phyloP scores from a whole-genome alignment of 192 early-diverging fungal genomes.

The Coemansia sp. region DNA sequence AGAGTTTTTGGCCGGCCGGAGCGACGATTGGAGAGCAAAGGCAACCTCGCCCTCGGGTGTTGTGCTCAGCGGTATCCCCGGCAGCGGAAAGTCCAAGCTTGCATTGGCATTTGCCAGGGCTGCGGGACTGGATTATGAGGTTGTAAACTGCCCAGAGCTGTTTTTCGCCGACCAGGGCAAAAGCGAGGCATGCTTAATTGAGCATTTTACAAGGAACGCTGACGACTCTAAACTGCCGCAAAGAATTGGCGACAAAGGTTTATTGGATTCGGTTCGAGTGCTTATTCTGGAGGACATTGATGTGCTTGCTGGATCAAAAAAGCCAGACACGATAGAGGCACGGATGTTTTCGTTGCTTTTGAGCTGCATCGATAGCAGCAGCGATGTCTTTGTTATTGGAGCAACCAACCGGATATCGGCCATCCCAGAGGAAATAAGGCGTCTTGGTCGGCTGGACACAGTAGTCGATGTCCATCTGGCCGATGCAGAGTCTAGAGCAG shows the following conservation, averaged over 20 bases:
- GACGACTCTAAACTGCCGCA: neutral
- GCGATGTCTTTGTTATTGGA: conserved; percentile 34
- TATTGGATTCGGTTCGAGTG: conserved; percentile 3
- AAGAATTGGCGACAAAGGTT: neutral
- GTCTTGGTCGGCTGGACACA: conserved; percentile 30
- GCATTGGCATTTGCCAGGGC: conserved; percentile 23
- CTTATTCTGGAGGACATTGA: conserved; percentile 46
- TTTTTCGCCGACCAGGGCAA: conserved; percentile 43
- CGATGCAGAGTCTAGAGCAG: conserved; percentile 19
- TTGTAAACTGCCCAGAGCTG: conserved; percentile 42
- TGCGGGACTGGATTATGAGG: conserved; percentile 12
- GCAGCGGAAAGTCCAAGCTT: conserved; percentile 41
- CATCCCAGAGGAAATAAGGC: conserved; percentile 27
- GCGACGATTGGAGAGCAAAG: neutral
- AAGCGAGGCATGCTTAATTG: conserved; percentile 29
- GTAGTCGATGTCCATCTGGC: conserved; percentile 29
- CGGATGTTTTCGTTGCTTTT: conserved; percentile 42
- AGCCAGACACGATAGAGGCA: conserved; percentile 30
- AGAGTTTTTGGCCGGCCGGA: conserved; percentile 6
- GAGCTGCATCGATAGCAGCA: conserved; percentile 21
- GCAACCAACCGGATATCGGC: conserved; percentile 23
- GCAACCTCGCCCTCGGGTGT: conserved; percentile 17
- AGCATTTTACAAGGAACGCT: conserved; percentile 26
- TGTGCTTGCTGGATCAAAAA: conserved; percentile 31
- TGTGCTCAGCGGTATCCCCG: conserved; percentile 43